phyloP scores from a whole-genome alignment of 306 rosid genomes.

The Carpinus fangiana region DNA sequence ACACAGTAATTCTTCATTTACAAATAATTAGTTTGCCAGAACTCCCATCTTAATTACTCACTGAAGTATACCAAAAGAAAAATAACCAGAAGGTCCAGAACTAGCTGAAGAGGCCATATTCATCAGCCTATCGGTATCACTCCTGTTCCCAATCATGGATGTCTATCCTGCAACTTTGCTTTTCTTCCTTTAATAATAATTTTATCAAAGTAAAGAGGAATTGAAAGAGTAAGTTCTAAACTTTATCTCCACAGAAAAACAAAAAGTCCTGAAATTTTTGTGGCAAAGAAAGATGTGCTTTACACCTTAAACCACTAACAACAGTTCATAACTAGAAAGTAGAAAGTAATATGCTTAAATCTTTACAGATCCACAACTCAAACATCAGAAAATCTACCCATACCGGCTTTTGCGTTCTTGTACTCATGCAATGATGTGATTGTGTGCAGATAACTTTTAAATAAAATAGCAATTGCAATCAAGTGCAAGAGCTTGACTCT shows the following conservation, averaged over 20 bases:
- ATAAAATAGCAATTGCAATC: background rate
- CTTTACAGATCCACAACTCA: background rate
- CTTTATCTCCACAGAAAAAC: too few species aligned
- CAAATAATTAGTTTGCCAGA: background rate
- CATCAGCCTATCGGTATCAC: background rate
- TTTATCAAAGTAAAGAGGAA: too few species aligned
- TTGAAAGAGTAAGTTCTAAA: too few species aligned
- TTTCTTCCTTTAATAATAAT: too few species aligned
- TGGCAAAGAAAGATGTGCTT: too few species aligned
- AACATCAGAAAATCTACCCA: background rate
- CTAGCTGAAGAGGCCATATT: background rate
- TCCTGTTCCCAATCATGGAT: background rate
- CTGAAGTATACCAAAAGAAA: background rate
- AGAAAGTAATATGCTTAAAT: background rate
- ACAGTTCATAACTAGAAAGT: background rate
- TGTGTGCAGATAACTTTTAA: background rate
- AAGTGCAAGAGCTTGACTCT: background rate
- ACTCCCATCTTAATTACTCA: background rate
- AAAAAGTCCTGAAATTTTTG: background rate
- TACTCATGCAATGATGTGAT: background rate
- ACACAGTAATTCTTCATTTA: background rate
- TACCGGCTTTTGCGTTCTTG: background rate
- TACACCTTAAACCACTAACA: too few species aligned
- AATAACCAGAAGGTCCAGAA: background rate
- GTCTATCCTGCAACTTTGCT: too few species aligned